phyloP scores from a whole-genome alignment of 805 yeast genomes.

The Wickerhamomyces xylosicus region DNA sequence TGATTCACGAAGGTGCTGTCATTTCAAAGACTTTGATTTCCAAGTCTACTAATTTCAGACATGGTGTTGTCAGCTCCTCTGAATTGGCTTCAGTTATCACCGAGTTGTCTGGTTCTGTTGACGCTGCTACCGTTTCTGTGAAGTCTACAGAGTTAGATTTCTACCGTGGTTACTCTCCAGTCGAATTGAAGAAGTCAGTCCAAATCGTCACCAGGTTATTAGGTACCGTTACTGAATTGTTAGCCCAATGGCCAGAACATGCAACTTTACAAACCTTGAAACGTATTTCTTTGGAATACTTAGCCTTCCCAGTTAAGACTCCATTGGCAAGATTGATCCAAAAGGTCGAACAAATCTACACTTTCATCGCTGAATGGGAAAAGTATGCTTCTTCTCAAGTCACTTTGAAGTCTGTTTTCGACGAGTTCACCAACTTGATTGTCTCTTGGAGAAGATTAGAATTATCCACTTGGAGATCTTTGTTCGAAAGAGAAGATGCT shows the following conservation, averaged over 20 bases:
- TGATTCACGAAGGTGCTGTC: slow-evolving; percentile 32
- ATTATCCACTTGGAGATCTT: slow-evolving; percentile 71
- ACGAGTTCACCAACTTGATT: slow-evolving; percentile 52
- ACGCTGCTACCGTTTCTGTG: slow-evolving; percentile 18
- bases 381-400: slow-evolving; percentile 78
- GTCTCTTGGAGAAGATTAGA: slow-evolving; percentile 90
- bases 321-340: slow-evolving; percentile 73
- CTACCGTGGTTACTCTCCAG: slow-evolving; percentile 51
- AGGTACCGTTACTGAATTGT: slow-evolving; percentile 33
- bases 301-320: slow-evolving; percentile 48
- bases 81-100: slow-evolving; percentile 26
- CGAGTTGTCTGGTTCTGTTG: slow-evolving; percentile 24
- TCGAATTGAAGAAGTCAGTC: slow-evolving; percentile 55
- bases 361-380: slow-evolving; percentile 85
- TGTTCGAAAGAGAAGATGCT: slow-evolving; percentile 57
- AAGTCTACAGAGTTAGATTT: slow-evolving; percentile 37
- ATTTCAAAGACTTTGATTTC: slow-evolving; percentile 20
- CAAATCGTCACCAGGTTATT: slow-evolving; percentile 33
- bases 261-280: slow-evolving; percentile 68
- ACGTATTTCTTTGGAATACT: slow-evolving; percentile 55
- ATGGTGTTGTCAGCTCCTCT: slow-evolving; percentile 19
- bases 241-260: slow-evolving; percentile 88
- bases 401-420: slow-evolving; percentile 45
- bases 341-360: slow-evolving; percentile 80
- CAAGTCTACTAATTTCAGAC: slow-evolving; percentile 14